Percentiles rank a stretch among this genome's conserved stretches.
Evolutionary conservation across 2,329 filamentous ascomycete species (phyloP).

Genomic region (Penicillium brevicompactum): DNA sequence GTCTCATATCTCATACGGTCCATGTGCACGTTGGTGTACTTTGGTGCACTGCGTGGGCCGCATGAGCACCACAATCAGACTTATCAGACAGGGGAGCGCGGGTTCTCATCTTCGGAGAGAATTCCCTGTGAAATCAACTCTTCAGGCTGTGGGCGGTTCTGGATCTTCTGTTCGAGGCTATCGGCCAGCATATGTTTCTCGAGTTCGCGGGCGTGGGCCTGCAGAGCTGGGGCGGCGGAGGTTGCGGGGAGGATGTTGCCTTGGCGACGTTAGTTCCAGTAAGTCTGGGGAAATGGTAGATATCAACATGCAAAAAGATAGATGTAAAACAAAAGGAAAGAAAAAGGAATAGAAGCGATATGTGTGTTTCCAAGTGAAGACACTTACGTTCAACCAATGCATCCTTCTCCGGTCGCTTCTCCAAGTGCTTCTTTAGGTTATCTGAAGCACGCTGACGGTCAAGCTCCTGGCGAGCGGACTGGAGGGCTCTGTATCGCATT

Average conservation of each 20-base stretch:
- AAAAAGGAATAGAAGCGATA: neutral
- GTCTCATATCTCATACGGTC: neutral
- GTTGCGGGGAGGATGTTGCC: conserved; percentile 85
- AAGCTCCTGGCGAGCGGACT: conserved; percentile 63
- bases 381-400: conserved; percentile 76
- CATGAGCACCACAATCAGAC: neutral
- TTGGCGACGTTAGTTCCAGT: conserved; percentile 38
- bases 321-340: neutral
- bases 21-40: neutral
- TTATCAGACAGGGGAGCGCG: conserved; percentile 27
- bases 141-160: conserved; percentile 74
- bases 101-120: conserved; percentile 64
- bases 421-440: conserved; percentile 65
- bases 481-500: conserved; percentile 56
- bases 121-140: conserved; percentile 79
- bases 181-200: conserved; percentile 87
- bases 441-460: conserved; percentile 66
- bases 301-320: neutral
- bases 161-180: conserved; percentile 82
- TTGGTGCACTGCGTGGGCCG: neutral
- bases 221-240: conserved; percentile 74
- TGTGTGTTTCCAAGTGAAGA: neutral
- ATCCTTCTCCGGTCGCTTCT: conserved; percentile 67
- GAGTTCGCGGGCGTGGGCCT: conserved; percentile 80
- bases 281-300: neutral